A percentile compares a stretch with the other conserved stretches of the same genome.
Evolutionary conservation across 306 rosid species (phyloP).

Genomic region (Lathyrus tuberosus): DNA sequence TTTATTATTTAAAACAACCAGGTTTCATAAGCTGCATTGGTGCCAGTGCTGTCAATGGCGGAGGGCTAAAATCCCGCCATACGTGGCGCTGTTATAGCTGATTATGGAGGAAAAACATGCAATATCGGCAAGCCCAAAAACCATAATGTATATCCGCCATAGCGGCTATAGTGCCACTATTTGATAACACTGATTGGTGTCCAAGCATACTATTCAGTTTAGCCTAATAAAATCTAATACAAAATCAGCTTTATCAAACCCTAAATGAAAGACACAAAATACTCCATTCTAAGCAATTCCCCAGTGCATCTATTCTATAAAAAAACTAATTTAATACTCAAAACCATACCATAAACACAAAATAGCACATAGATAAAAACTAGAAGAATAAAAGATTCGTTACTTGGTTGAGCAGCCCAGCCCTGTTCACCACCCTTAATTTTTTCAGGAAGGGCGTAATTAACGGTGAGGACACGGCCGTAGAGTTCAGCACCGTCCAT

Average conservation of each 20-base stretch:
- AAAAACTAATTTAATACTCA: background rate
- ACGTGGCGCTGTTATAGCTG: too few relatives aligned
- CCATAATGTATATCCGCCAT: too few relatives aligned
- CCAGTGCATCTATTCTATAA: background rate
- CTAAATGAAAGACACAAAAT: background rate
- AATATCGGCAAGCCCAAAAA: too few relatives aligned
- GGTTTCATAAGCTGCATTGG: constrained; percentile 3
- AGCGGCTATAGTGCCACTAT: too few relatives aligned
- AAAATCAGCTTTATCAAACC: background rate
- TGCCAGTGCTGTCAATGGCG: too few relatives aligned
- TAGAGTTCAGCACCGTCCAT: constrained; percentile 98
- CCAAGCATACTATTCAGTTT: background rate
- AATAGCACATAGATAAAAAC: background rate
- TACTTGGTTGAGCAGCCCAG: constrained; percentile 97
- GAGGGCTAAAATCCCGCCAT: too few relatives aligned
- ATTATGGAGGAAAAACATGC: too few relatives aligned
- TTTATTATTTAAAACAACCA: background rate
- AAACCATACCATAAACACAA: background rate
- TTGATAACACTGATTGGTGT: constrained; percentile 1
- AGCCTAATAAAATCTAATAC: background rate
- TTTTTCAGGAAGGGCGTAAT: constrained; percentile 83
- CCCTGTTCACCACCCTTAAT: constrained; percentile 99
- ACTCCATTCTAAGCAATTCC: background rate
- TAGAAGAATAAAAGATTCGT: background rate
- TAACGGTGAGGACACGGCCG: constrained; percentile 95